Evolutionary conservation across 2,329 filamentous ascomycete genomes (phyloP).

Genomic region (Aureobasidium melanogenum): DNA sequence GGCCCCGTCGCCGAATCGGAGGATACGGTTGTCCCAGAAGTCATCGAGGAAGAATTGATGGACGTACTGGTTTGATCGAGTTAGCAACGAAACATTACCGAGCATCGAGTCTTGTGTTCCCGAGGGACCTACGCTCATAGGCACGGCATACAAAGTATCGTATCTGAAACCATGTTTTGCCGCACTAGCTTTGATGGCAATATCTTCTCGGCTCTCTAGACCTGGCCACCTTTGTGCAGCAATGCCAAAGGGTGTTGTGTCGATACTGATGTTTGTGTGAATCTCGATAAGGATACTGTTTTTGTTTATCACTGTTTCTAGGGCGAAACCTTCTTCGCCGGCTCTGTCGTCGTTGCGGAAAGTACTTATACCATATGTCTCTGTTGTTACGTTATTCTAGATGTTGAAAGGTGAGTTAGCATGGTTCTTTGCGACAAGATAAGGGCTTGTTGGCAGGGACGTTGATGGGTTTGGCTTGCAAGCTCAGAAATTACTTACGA

Average conservation of each 20-base stretch:
- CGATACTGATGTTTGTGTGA: not conserved
- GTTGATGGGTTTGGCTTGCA: too few species aligned
- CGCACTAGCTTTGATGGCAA: not conserved
- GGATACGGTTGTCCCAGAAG: not conserved
- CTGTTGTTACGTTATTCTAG: not conserved
- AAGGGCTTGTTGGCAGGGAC: too few species aligned
- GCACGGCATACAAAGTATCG: not conserved
- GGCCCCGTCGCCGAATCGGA: not conserved
- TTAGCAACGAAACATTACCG: too few species aligned
- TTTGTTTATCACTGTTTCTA: not conserved
- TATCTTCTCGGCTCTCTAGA: not conserved
- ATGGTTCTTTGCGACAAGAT: not conserved
- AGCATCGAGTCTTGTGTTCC: too few species aligned
- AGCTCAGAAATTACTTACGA: not conserved
- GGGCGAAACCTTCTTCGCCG: not conserved
- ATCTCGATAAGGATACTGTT: not conserved
- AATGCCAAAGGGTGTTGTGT: not conserved
- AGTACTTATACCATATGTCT: not conserved
- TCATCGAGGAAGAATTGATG: not conserved
- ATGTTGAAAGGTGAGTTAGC: not conserved
- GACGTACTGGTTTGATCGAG: not conserved
- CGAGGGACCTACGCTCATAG: not conserved
- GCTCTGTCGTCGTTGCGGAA: not conserved
- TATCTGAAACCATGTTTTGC: not conserved
- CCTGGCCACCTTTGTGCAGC: not conserved